These are phyloP conservation scores for Asterochloris erici DNA, from an alignment of 139 green algal genomes.

Conservation along the genomic window DNA sequence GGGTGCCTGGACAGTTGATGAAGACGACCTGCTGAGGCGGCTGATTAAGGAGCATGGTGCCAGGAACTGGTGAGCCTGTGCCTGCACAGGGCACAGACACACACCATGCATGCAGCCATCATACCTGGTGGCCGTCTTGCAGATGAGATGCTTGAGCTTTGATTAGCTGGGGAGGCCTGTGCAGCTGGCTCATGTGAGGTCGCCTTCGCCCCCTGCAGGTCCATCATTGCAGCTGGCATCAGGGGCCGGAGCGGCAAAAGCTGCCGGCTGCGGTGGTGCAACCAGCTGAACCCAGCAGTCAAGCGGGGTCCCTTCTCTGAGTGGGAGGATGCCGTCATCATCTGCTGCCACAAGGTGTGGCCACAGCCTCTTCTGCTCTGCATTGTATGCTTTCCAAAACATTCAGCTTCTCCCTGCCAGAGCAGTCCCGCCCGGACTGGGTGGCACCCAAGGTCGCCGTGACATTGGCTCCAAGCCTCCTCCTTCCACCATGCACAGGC, in stretches of 20 bases:
- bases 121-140: too few relatives aligned
- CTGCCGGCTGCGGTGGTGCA: conserved; percentile 82
- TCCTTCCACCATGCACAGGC: background rate
- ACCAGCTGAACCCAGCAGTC: conserved; percentile 77
- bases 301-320: conserved; percentile 67
- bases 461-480: background rate
- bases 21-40: conserved; percentile 56
- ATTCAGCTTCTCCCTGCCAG: too few relatives aligned
- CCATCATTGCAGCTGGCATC: conserved; percentile 55
- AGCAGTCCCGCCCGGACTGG: background rate
- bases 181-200: background rate
- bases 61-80: too few relatives aligned
- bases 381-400: background rate
- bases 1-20: conserved; percentile 68
- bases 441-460: background rate
- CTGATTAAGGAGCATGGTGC: conserved; percentile 34
- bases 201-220: conserved; percentile 71
- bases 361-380: background rate
- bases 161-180: too few relatives aligned
- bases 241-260: conserved; percentile 69
- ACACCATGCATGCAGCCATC: too few relatives aligned
- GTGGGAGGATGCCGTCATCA: conserved; percentile 2
- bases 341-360: background rate
- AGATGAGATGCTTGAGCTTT: too few relatives aligned
- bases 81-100: too few relatives aligned